Evolutionary conservation across 169 alveolate genomes (phyloP), one percentile per base, ranked within the genome.

Genomic region (Nephromyces sp.): DNA sequence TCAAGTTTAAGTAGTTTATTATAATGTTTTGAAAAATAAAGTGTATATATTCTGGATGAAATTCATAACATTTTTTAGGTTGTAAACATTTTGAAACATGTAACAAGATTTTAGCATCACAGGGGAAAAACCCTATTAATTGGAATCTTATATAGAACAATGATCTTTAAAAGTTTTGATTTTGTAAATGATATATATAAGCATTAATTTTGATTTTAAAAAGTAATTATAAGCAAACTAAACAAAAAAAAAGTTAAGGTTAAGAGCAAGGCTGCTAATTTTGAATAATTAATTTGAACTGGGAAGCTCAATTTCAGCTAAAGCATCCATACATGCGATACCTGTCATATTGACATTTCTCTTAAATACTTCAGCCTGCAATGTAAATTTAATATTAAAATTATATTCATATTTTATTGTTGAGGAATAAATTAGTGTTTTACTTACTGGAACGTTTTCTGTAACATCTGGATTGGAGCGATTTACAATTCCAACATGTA

Each of bases 51-150:
- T n/a, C n/a, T n/a, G n/a, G n/a, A n/a, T n/a, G n/a, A n/a, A n/a
- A n/a, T n/a, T n/a, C n/a, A n/a, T n/a, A n/a, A n/a, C n/a, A n/a
- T 61, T 86, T 82, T 64, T 63, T 64, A 27, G 85, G 87, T n/a
- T 80, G 94, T 70, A 77, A 74, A 27, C 89, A 86, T 62, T 90
- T 87, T 71, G 70, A 63, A 6, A 69, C 34, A 30, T 78, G 83
- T 64, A 83, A 83, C 63, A 84, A 75, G 29, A 63, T 76, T 25
- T 61, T 83, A n/a, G 24, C 15, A 25, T 1, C 31, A 1, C 22
- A 21, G 67, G 84, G 84, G 15, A 43, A 62, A 34, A 52, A 31
- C 43, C 70, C 69, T 21, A 65, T 78, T 25, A 63, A 34, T 64
- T 72, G 67, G 73, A 22, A 28, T 6, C 70, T 53, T 51, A 3